Conservation (phyloP, 192 early-diverging fungal genomes). For the Coemansia sp. region DNA sequence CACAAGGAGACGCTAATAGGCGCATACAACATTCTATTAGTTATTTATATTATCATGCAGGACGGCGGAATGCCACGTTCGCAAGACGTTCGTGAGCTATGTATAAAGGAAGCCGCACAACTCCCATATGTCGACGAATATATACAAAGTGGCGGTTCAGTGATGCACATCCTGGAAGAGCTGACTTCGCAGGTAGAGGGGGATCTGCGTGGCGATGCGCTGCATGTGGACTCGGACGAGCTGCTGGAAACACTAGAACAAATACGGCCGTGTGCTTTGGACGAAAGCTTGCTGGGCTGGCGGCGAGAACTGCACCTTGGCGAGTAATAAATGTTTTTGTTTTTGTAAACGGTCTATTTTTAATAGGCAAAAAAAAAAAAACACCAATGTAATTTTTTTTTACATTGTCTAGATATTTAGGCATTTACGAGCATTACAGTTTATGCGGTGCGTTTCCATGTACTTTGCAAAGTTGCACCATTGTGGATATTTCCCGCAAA, state of each 20-base stretch:
- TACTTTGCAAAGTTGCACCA: slow-evolving; percentile 71
- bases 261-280: slow-evolving; percentile 36
- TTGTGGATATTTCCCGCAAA: slow-evolving; percentile 47
- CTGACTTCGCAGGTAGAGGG: slow-evolving; percentile 43
- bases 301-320: slow-evolving; percentile 14
- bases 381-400: slow-evolving; percentile 4
- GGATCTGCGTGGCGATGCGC: slow-evolving; percentile 35
- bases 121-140: slow-evolving; percentile 22
- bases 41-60: slow-evolving; percentile 40
- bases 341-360: slow-evolving; percentile 1
- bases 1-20: slow-evolving; percentile 33
- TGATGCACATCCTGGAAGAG: slow-evolving; percentile 31
- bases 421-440: slow-evolving; percentile 88
- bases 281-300: slow-evolving; percentile 31
- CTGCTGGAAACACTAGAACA: slow-evolving; percentile 26
- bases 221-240: slow-evolving; percentile 32
- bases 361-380: background rate
- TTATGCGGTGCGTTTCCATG: slow-evolving; percentile 71
- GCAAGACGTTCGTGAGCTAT: slow-evolving; percentile 20
- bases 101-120: slow-evolving; percentile 20
- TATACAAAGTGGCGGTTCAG: slow-evolving; percentile 36
- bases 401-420: slow-evolving; percentile 1
- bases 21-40: slow-evolving; percentile 37
- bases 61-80: slow-evolving; percentile 26
- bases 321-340: slow-evolving; percentile 1